phyloP scores from a whole-genome alignment of 2,329 filamentous ascomycete species.

The Grosmannia serpens region DNA sequence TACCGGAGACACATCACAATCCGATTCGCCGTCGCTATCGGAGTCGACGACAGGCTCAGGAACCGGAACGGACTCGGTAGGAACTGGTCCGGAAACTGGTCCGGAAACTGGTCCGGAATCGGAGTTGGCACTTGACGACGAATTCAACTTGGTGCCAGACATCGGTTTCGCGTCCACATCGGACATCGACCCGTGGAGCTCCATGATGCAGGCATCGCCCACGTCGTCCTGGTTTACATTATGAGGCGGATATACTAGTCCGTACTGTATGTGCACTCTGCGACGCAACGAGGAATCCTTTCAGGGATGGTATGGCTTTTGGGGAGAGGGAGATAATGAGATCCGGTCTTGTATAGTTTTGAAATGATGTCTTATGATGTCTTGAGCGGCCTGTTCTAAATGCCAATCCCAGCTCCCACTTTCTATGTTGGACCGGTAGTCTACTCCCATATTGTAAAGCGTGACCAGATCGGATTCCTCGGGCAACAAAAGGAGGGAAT shows the following conservation, averaged over 20 bases:
- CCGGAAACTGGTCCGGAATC: neutral
- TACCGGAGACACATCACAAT: neutral
- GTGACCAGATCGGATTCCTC: neutral
- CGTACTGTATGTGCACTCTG: too few species aligned
- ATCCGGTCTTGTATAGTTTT: neutral
- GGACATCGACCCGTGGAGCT: slow-evolving; percentile 5
- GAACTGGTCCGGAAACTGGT: neutral
- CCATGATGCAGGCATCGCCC: neutral
- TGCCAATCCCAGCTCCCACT: neutral
- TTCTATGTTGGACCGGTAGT: neutral
- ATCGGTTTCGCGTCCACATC: neutral
- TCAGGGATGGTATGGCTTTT: too few species aligned
- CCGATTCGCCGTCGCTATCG: neutral
- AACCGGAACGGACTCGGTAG: neutral
- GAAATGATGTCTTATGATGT: neutral
- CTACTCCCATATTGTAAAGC: neutral
- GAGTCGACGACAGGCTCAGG: neutral
- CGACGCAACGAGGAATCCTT: too few species aligned
- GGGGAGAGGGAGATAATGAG: neutral
- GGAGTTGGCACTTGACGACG: neutral
- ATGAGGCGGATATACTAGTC: neutral
- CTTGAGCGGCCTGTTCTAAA: neutral
- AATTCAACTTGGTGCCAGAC: neutral
- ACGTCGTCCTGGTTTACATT: slow-evolving; percentile 7
- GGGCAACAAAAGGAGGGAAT: neutral